phyloP scores from a whole-genome alignment of 345 rosid genomes.

The Mercurialis annua region DNA sequence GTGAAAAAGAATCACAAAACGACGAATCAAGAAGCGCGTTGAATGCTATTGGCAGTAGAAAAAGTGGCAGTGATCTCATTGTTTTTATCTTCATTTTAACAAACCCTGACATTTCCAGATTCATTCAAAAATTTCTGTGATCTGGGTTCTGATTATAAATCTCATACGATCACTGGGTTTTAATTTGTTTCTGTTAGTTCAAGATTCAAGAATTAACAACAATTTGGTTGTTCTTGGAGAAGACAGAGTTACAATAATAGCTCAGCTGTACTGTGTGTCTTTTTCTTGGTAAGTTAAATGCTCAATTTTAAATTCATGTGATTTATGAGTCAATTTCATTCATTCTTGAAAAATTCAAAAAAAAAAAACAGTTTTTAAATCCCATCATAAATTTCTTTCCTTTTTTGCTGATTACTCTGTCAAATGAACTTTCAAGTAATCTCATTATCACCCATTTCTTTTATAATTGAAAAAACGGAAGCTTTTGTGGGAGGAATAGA shows the following conservation, averaged over 20 bases:
- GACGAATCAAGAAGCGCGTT: slow-evolving; percentile 10
- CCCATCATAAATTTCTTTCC: too few relatives aligned
- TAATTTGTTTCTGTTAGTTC: slow-evolving; percentile 2
- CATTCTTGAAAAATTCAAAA: neutral
- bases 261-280: neutral
- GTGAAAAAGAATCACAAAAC: neutral
- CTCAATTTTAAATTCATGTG: neutral
- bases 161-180: slow-evolving; percentile 18
- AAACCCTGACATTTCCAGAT: slow-evolving; percentile 17
- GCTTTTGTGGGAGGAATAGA: too few relatives aligned
- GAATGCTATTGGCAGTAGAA: neutral
- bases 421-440: neutral
- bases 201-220: neutral
- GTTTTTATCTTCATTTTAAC: slow-evolving; percentile 8
- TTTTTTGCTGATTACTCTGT: neutral
- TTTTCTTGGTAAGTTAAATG: slow-evolving; percentile 4
- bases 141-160: neutral
- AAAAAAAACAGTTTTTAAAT: neutral
- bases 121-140: neutral
- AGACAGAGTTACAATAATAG: slow-evolving; percentile 3
- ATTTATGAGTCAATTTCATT: neutral
- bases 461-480: too few relatives aligned
- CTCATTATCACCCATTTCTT: too few relatives aligned
- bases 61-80: neutral
- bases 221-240: too few relatives aligned